Percentiles rank a stretch among this genome's conserved stretches.
phyloP scores from a whole-genome alignment of 2,329 filamentous ascomycete species.

The Fusarium nodosum region DNA sequence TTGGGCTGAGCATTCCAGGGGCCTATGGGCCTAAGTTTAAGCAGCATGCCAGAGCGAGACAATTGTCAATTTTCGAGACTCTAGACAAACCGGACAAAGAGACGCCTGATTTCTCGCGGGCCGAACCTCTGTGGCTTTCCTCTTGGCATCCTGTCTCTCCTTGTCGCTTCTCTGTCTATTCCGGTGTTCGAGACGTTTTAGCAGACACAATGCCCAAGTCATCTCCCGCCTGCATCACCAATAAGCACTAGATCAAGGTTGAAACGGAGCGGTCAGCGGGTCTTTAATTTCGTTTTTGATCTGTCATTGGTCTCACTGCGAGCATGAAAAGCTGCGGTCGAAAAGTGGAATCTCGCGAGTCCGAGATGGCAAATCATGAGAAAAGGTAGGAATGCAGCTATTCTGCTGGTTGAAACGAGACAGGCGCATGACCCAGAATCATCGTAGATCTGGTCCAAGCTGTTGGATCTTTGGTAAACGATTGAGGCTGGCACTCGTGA shows the following conservation, averaged over 20 bases:
- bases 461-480: background rate
- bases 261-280: slow-evolving; percentile 24
- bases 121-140: slow-evolving; percentile 2
- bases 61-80: background rate
- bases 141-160: background rate
- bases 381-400: background rate
- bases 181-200: background rate
- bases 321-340: background rate
- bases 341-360: background rate
- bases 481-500: background rate
- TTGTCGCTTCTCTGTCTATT: background rate
- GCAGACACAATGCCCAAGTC: background rate
- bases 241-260: slow-evolving; percentile 21
- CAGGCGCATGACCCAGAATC: background rate
- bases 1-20: slow-evolving; percentile 27
- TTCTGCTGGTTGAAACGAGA: background rate
- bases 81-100: background rate
- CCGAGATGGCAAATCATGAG: background rate
- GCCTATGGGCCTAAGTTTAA: slow-evolving; percentile 3
- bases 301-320: background rate
- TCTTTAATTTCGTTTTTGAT: background rate
- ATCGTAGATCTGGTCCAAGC: background rate
- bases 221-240: background rate
- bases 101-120: background rate
- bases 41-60: slow-evolving; percentile 18